Evolutionary conservation across 2,329 filamentous ascomycete species (phyloP).

Genomic region (Xylaria hypoxylon): DNA sequence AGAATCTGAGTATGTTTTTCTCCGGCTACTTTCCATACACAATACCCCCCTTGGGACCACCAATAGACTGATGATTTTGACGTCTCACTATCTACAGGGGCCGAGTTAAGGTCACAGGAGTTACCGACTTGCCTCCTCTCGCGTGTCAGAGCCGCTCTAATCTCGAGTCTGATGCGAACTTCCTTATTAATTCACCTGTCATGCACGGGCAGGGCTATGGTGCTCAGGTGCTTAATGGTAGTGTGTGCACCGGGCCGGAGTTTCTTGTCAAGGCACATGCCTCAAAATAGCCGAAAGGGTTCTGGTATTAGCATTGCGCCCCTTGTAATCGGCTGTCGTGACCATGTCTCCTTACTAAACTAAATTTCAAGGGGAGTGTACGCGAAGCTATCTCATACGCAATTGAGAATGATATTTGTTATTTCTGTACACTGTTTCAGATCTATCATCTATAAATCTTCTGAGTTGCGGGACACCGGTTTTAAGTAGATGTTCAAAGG

Average conservation of each 20-base stretch:
- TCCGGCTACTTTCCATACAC: background rate
- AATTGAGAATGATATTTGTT: too few species aligned
- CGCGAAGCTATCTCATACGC: too few species aligned
- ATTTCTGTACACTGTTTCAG: background rate
- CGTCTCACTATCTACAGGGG: background rate
- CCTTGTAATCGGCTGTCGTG: background rate
- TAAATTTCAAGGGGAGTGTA: too few species aligned
- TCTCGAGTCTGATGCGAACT: slow-evolving; percentile 24
- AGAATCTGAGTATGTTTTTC: slow-evolving; percentile 1
- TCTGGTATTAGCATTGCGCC: background rate
- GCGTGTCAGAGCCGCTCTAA: slow-evolving; percentile 8
- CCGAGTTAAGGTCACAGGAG: slow-evolving; percentile 10
- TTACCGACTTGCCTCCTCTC: slow-evolving; percentile 17
- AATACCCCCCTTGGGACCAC: background rate
- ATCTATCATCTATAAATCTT: background rate
- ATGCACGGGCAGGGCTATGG: slow-evolving; percentile 19
- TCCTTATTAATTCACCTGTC: slow-evolving; percentile 26
- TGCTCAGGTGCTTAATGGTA: slow-evolving; percentile 17
- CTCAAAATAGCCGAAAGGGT: background rate
- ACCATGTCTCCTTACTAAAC: background rate
- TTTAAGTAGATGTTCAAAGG: slow-evolving; percentile 3
- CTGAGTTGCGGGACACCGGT: background rate
- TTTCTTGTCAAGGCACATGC: slow-evolving; percentile 1
- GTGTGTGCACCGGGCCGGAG: slow-evolving; percentile 17
- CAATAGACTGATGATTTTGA: background rate